Conservation (phyloP, 306 rosid species). For the Canavalia ensiformis region DNA sequence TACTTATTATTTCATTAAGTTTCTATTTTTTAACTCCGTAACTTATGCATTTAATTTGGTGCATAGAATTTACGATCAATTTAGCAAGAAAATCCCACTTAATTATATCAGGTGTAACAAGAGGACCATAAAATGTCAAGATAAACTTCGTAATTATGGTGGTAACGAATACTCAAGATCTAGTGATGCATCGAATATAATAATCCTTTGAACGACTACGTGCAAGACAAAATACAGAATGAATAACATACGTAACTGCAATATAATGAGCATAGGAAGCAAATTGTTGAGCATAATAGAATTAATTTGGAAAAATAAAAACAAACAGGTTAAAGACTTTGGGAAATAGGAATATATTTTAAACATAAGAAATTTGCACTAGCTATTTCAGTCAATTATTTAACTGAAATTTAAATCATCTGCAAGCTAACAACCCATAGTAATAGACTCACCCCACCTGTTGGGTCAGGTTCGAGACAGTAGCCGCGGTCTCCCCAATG, state of each 20-base stretch:
- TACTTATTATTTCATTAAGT: too few species aligned
- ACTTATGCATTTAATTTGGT: too few species aligned
- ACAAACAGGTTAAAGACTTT: not conserved
- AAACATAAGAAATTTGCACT: not conserved
- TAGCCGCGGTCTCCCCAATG: not conserved
- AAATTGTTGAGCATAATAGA: not conserved
- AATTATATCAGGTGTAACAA: not conserved
- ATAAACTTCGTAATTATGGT: not conserved
- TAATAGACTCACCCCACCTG: not conserved
- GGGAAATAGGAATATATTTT: not conserved
- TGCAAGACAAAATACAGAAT: too few species aligned
- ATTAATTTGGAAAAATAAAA: not conserved
- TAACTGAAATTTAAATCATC: not conserved
- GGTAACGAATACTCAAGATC: not conserved
- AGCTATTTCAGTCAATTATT: not conserved
- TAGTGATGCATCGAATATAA: too few species aligned
- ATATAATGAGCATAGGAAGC: not conserved
- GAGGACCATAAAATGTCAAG: not conserved
- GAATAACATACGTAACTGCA: not conserved
- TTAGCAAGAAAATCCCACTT: not conserved
- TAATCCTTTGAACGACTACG: not conserved
- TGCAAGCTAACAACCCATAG: not conserved
- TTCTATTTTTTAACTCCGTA: too few species aligned
- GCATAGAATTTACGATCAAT: not conserved
- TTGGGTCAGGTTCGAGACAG: conserved; percentile 12